phyloP scores from a whole-genome alignment of 352 stramenopile species.

The Pythium periplocum region DNA sequence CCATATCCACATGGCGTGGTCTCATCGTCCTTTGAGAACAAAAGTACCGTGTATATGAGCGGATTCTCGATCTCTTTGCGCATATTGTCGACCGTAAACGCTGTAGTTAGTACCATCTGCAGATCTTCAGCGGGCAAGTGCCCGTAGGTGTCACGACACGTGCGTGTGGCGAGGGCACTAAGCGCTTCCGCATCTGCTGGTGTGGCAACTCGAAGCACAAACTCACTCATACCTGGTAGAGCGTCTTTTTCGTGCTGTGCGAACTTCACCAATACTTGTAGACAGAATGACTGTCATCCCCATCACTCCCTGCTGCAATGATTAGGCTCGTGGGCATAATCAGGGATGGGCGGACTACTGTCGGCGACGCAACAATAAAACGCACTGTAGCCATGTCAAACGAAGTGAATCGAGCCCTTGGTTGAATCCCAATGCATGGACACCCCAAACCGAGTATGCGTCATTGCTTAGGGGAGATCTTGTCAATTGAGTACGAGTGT shows the following conservation, averaged over 20 bases:
- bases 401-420: too few relatives aligned
- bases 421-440: too few relatives aligned
- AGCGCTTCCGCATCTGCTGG: slow-evolving; percentile 14
- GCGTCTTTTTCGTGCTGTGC: neutral
- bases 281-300: too few relatives aligned
- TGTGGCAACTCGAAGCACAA: slow-evolving; percentile 14
- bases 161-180: slow-evolving; percentile 20
- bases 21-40: slow-evolving; percentile 10
- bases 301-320: too few relatives aligned
- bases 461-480: too few relatives aligned
- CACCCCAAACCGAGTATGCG: too few relatives aligned
- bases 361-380: too few relatives aligned
- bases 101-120: slow-evolving; percentile 6
- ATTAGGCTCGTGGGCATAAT: too few relatives aligned
- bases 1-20: slow-evolving; percentile 17
- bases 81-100: slow-evolving; percentile 17
- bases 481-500: too few relatives aligned
- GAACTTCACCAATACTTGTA: too few relatives aligned
- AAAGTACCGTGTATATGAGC: slow-evolving; percentile 23
- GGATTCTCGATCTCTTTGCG: slow-evolving; percentile 16
- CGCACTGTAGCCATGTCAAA: too few relatives aligned
- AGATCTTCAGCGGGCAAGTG: slow-evolving; percentile 22
- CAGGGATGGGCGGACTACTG: too few relatives aligned
- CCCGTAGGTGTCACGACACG: slow-evolving; percentile 25
- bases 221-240: neutral